phyloP scores from a whole-genome alignment of 495 filamentous ascomycete genomes.

The Penicillium taxi region DNA sequence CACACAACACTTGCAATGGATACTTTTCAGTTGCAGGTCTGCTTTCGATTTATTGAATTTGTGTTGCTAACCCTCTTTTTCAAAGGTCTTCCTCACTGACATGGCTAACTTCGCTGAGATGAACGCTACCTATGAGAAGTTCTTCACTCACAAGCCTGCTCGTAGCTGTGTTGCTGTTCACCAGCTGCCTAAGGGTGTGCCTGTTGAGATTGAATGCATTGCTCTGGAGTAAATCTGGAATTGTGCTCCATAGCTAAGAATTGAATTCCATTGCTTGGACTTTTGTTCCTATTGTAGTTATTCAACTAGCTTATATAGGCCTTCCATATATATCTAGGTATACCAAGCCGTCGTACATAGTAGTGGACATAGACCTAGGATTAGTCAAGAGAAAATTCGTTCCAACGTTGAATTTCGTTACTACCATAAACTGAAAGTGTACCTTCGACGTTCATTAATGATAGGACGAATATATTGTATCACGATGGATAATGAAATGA shows the following conservation, averaged over 20 bases:
- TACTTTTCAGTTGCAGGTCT: slow-evolving; percentile 48
- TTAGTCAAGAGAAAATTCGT: too few species aligned
- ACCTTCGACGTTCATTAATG: too few species aligned
- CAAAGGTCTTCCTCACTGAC: slow-evolving; percentile 68
- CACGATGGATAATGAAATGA: too few species aligned
- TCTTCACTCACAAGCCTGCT: slow-evolving; percentile 81
- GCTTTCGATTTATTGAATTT: neutral
- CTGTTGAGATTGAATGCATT: slow-evolving; percentile 89
- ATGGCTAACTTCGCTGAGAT: slow-evolving; percentile 81
- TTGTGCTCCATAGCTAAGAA: neutral
- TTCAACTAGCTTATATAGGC: too few species aligned
- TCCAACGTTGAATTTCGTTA: too few species aligned
- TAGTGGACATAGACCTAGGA: too few species aligned
- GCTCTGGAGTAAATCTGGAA: slow-evolving; percentile 42
- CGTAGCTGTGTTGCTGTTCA: slow-evolving; percentile 87
- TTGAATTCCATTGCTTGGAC: neutral
- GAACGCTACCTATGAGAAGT: slow-evolving; percentile 83
- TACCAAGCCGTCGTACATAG: too few species aligned
- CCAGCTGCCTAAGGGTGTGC: slow-evolving; percentile 82
- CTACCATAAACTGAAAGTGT: too few species aligned
- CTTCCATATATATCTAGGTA: too few species aligned
- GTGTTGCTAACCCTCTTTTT: slow-evolving; percentile 5
- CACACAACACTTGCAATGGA: too few species aligned
- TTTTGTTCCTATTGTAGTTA: too few species aligned
- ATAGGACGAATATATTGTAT: too few species aligned